These are phyloP conservation scores for Mycena albidolilacea DNA, from an alignment of 768 basidiomycete genomes.

Conservation along the genomic window DNA sequence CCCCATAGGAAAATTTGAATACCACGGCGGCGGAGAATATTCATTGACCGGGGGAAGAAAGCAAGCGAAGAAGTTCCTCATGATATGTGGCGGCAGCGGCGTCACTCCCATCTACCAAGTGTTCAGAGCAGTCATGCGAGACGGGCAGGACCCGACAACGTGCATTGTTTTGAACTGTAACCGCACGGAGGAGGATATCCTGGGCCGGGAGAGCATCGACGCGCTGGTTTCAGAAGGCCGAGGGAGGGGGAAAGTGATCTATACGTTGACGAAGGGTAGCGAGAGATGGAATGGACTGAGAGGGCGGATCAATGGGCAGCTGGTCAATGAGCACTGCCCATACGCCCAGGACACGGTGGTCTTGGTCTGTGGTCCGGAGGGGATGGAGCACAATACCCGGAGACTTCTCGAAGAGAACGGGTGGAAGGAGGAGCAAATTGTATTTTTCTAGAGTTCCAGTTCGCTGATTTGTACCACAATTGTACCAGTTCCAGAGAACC, in stretches of 20 bases:
- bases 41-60: constrained; percentile 49
- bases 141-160: constrained; percentile 1
- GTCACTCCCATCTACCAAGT: constrained; percentile 37
- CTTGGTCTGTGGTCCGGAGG: constrained; percentile 25
- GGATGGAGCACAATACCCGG: constrained; percentile 13
- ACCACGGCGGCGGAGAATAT: constrained; percentile 59
- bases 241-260: constrained; percentile 16
- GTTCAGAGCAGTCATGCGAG: constrained; percentile 21
- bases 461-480: no score
- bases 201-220: constrained; percentile 19
- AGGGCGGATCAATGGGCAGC: constrained; percentile 15
- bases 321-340: constrained; percentile 11
- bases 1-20: constrained; percentile 70
- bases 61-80: constrained; percentile 58
- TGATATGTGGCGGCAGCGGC: constrained; percentile 74
- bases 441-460: constrained; percentile 13
- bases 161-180: constrained; percentile 16
- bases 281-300: constrained; percentile 24
- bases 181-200: constrained; percentile 19
- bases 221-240: constrained; percentile 19
- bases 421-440: constrained; percentile 22
- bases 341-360: not conserved
- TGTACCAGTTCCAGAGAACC: no score
- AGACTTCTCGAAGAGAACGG: constrained; percentile 15
- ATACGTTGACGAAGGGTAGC: constrained; percentile 19